These are phyloP conservation scores for Verruconis gallopava DNA, from an alignment of 2,329 filamentous ascomycete species.

Conservation along the genomic window DNA sequence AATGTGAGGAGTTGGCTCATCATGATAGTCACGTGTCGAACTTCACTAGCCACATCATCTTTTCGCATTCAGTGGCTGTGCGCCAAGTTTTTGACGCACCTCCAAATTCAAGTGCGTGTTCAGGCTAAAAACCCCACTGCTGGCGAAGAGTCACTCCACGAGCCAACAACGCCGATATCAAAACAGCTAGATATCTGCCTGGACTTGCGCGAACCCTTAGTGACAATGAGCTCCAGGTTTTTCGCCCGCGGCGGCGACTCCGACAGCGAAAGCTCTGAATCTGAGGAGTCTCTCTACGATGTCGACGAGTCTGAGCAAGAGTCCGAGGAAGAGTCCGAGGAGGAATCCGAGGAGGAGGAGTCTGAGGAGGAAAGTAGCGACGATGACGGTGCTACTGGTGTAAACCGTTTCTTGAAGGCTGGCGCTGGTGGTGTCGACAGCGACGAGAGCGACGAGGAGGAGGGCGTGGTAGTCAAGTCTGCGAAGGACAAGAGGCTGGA, in stretches of 20 bases:
- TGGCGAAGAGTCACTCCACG: too few species aligned
- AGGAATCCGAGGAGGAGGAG: conserved; percentile 33
- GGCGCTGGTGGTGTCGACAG: conserved; percentile 27
- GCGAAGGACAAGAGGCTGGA: conserved; percentile 96
- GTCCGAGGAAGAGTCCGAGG: conserved; percentile 42
- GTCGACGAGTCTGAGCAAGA: conserved; percentile 54
- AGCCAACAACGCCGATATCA: too few species aligned
- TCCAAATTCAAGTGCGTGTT: too few species aligned
- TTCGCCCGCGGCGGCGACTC: conserved; percentile 95
- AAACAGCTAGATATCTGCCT: too few species aligned
- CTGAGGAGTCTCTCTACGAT: conserved; percentile 77
- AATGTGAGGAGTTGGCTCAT: too few species aligned
- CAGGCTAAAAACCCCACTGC: too few species aligned
- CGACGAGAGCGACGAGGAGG: conserved; percentile 72
- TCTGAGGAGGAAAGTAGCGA: conserved; percentile 42
- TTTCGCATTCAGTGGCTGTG: too few species aligned
- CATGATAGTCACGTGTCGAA: too few species aligned
- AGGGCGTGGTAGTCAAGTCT: conserved; percentile 80
- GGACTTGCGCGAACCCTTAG: neutral
- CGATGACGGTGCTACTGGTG: conserved; percentile 53
- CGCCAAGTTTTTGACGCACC: too few species aligned
- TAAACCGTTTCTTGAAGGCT: conserved; percentile 71
- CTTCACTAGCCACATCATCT: too few species aligned
- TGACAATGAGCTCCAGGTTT: conserved; percentile 57
- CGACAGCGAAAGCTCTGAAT: conserved; percentile 83